These are phyloP conservation scores for Penicillium ochrochloron DNA, from an alignment of 495 filamentous ascomycete species.

Conservation along the genomic window DNA sequence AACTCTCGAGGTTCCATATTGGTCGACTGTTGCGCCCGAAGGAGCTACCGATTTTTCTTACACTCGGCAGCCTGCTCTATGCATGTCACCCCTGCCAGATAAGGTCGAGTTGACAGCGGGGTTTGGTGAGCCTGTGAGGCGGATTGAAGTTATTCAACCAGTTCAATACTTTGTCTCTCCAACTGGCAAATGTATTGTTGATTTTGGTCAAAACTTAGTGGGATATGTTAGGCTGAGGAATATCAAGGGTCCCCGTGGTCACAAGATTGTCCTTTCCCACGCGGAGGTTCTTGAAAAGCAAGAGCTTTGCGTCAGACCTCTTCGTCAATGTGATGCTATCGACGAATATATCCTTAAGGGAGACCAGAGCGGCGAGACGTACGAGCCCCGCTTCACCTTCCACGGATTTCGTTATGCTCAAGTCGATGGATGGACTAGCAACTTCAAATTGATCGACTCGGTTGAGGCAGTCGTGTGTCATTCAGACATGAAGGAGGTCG, in stretches of 20 bases:
- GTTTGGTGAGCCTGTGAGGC: not conserved
- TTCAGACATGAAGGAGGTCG: not conserved
- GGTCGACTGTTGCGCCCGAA: not conserved
- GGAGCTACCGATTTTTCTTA: not conserved
- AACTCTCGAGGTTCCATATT: not conserved
- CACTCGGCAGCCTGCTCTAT: not conserved
- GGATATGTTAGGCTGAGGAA: not conserved
- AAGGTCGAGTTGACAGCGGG: not conserved
- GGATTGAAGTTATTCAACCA: not conserved
- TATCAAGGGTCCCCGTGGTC: not conserved
- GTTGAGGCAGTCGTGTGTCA: constrained; percentile 1
- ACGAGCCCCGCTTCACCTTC: not conserved
- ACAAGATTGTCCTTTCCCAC: not conserved
- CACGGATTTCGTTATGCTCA: not conserved
- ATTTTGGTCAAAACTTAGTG: not conserved
- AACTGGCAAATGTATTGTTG: not conserved
- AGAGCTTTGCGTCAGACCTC: not conserved
- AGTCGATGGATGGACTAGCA: not conserved
- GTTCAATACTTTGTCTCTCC: not conserved
- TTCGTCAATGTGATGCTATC: not conserved
- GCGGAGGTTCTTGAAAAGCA: not conserved
- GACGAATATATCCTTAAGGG: not conserved
- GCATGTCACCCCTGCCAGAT: not conserved
- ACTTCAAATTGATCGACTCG: not conserved
- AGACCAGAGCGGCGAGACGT: not conserved